Base-by-base conservation (phyloP, 2,329 filamentous ascomycete species). In the Boeremia exigua region DNA sequence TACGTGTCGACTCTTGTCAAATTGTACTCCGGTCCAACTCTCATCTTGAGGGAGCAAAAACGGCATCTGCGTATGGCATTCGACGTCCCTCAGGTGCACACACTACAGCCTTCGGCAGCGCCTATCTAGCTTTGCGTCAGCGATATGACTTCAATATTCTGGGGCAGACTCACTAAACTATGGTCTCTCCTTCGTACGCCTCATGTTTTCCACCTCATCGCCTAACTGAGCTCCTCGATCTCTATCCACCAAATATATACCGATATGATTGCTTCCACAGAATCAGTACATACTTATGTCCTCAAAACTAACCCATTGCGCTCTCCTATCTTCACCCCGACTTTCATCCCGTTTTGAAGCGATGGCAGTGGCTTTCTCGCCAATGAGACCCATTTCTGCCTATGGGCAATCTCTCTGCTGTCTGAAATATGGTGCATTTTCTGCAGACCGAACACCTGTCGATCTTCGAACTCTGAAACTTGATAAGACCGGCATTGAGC, bases 381-480 rank as follows among this genome's bases (percentile, higher is more conserved):
- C 19, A 23, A 23, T 5, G 19, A 23, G 5, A 23, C 19, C 19
- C 19, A 23, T 23, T 3, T 23, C 3, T 23, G 5, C 19, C 3
- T 23, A 2, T 17, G 14, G 28, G 42, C 54, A 5, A 56, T 49
- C 17, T 58, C 52, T 19, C 54, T 49, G 6, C 49, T 57, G 9
- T 57, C 44, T 10, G 49, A 43, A 37, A 62, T 52, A 17, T 57
- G 59, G 29, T 62, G 52, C n/a, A 61, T 46, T 38, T 56, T 53
- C 30, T 64, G 43, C 2, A 62, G 48, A 27, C 56, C 62, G 27
- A 62, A 64, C 3, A 55, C 53, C 14, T 57, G 57, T 32, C 60
- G 57, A 40, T 62, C 51, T 52, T 56, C 54, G 23, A 60, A 58
- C 10, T 56, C 57, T 38, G 59, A 4, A 38, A 46, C 4, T 52